Evolutionary conservation across 2,329 filamentous ascomycete species (phyloP).

Genomic region (Diaporthe sp.): DNA sequence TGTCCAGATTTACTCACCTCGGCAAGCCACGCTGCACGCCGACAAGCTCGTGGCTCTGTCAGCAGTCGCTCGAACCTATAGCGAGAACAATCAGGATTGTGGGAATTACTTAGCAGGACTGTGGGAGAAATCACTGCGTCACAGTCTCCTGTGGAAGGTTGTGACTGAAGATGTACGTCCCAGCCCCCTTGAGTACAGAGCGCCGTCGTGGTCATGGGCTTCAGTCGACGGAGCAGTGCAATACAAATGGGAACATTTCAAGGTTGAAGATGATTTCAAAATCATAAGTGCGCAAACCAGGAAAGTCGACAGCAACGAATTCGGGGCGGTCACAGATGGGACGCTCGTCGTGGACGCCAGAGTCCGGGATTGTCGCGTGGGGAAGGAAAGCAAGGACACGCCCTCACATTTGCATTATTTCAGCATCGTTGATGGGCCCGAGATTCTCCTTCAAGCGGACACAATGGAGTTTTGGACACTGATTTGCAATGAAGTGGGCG

Average conservation of each 20-base stretch:
- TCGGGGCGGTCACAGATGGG: neutral
- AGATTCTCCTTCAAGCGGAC: neutral
- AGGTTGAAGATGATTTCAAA: neutral
- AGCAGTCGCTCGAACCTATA: neutral
- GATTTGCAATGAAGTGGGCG: neutral
- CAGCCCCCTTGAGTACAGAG: neutral
- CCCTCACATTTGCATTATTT: rapidly evolving
- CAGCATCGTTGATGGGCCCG: neutral
- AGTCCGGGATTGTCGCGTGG: neutral
- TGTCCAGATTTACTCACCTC: neutral
- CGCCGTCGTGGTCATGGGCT: slow-evolving; percentile 2
- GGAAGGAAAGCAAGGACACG: rapidly evolving
- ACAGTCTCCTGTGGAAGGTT: neutral
- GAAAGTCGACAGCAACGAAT: neutral
- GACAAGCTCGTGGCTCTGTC: slow-evolving; percentile 1
- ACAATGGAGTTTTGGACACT: neutral
- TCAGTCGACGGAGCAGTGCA: neutral
- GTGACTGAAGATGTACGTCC: rapidly evolving
- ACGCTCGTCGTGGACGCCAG: neutral
- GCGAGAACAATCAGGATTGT: neutral
- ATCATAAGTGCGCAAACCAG: neutral
- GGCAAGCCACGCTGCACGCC: neutral
- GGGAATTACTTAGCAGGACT: neutral
- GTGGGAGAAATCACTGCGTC: neutral
- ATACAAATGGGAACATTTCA: too few relatives aligned